Evolutionary conservation across 78 protist species (phyloP), one percentile per base, ranked within the genome.

Genomic region (Dictyostelium capitatum): DNA sequence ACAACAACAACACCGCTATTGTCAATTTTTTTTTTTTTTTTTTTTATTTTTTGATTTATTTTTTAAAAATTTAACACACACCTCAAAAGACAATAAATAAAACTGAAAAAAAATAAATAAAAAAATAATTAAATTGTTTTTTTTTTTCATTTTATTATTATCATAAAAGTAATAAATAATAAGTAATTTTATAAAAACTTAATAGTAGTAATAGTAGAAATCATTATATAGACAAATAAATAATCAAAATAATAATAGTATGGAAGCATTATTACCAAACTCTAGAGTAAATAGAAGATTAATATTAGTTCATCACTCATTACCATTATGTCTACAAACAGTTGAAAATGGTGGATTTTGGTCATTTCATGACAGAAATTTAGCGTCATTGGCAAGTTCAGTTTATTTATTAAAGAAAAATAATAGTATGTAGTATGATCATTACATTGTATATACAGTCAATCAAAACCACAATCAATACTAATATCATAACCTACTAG

Each of bases 351-450:
- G 81, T 53, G 81, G 72, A 8, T 41, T 82, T 85, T 85, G 92
- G 82, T 57, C 92, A 62, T 85, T 64, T 64, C 75, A 77, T 48
- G 92, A 85, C 9, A 85, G 92, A 64, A 85, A 85, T 64, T 48
- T 85, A 73, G 30, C 62, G 1, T 73, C 84, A 46, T 64, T 85
- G 30, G 92, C 67, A 25, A 74, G 82, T 17, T 77, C 84, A 51
- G 46, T 85, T n/a, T 19, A 23, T 4, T 54, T 82, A 25, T 50
- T 85, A 47, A 85, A 77, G 47, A 77, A 85, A n/a, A 37, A 85
- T 20, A 85, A 85, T 30, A 62, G 91, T 84, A 84, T 25, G 48
- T 72, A n/a, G 3, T 48, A 62, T 69, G 23, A 10, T 47, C 47
- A 37, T 65, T n/a, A n/a, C n/a, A n/a, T n/a, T n/a, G n/a, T n/a